Conservation (phyloP, 345 rosid genomes). For the rapeseed (Brassica napus) region DNA sequence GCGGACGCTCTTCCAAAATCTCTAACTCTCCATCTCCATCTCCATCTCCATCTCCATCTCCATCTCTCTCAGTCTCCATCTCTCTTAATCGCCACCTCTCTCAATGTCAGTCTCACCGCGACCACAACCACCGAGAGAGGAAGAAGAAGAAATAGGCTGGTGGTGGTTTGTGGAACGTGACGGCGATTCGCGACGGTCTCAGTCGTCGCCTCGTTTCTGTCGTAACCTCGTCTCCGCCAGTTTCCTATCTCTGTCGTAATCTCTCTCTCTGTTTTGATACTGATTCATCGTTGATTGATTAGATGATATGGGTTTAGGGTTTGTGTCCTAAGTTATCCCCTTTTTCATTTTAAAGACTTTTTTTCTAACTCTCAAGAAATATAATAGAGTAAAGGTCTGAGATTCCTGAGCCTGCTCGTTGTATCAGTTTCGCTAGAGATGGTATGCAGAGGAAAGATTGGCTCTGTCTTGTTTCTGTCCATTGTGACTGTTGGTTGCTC, state of each 20-base stretch:
- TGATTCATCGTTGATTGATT: neutral
- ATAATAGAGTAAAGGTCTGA: constrained; percentile 37
- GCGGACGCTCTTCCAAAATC: too few species aligned
- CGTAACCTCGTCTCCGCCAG: neutral
- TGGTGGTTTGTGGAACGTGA: neutral
- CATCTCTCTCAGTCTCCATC: neutral
- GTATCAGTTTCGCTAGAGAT: constrained; percentile 94
- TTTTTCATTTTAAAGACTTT: too few species aligned
- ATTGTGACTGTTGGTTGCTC: constrained; percentile 97
- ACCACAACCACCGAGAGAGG: neutral
- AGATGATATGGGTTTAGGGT: neutral
- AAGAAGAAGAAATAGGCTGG: neutral
- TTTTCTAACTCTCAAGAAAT: too few species aligned
- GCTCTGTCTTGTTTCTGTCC: constrained; percentile 91
- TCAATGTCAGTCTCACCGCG: neutral
- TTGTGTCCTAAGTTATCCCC: neutral
- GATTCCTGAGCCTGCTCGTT: constrained; percentile 96
- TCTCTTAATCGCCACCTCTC: too few species aligned
- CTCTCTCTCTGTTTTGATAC: neutral
- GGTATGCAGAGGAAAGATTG: constrained; percentile 96
- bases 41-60: too few species aligned
- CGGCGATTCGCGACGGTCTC: neutral
- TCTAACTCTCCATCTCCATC: too few species aligned
- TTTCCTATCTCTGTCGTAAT: neutral
- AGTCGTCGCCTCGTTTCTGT: neutral